Evolutionary conservation across 495 filamentous ascomycete species (phyloP), one percentile per base, ranked within the genome.

Genomic region (Penicillium macrosclerotiorum): DNA sequence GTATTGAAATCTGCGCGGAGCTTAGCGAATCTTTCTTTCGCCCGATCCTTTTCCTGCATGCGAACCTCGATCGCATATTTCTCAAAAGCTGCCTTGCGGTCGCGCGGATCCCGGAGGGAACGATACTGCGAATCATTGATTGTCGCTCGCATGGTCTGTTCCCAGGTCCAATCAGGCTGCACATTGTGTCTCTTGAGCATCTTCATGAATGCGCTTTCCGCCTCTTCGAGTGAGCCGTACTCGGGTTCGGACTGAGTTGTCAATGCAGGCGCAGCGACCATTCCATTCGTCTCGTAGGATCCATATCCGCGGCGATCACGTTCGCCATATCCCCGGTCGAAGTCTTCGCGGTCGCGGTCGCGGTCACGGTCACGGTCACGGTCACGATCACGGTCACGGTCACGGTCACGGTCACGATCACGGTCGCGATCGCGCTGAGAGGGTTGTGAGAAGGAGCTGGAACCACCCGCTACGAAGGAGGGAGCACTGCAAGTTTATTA

Each of bases 111-210:
- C 60, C 92, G 94, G 48, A 99, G 77, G 8, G 93, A 86, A 39
- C 92, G 86, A 60, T 93, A 97, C 54, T 96, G 90, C 23, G 90
- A 85, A 51, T 99, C 93, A 63, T 88, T 92, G 58, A 95, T 88
- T n/a, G 85, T 87, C 12, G 80, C 81, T 37, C 88, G 84, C 72
- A 99, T 85, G 0, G 89, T 83, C 59, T 95, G 85, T 45, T 93
- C 87, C 90, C 90, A 99, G 0, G 82, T 81, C 89, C 88, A 96
- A 57, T 95, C 88, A 8, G 90, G 83, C 51, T 92, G 84, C 13
- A 96, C 88, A 57, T 84, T 85, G 52, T 82, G 84, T 29, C 89
- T 84, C 43, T 86, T 88, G 26, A 99, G 77, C 48, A 97, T 79
- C 61, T 96, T 96, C 53, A 88, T 81, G 57, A 96, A 99, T 3